phyloP scores from a whole-genome alignment of 306 rosid species.

The Rubus idaeus region DNA sequence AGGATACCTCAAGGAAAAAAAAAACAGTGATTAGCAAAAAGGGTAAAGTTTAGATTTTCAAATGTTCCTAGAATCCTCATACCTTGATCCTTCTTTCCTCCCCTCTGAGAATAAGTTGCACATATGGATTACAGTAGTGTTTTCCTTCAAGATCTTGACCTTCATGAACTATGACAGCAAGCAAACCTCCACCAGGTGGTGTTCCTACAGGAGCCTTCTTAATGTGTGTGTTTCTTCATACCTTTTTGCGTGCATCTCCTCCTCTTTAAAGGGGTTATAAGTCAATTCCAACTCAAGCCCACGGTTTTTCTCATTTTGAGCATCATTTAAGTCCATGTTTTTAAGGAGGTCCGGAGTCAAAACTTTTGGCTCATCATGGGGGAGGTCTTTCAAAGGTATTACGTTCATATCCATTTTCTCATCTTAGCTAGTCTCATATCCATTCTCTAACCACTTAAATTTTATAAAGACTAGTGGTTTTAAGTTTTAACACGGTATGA shows the following conservation, averaged over 20 bases:
- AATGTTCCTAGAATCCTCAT: constrained; percentile 2
- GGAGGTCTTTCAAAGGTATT: constrained; percentile 60
- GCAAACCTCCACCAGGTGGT: constrained; percentile 74
- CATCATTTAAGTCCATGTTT: constrained; percentile 64
- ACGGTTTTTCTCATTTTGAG: constrained; percentile 71
- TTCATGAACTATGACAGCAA: constrained; percentile 69
- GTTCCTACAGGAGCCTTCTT: constrained; percentile 67
- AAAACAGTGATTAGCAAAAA: neutral
- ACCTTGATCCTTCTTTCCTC: constrained; percentile 87
- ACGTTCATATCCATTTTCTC: constrained; percentile 84
- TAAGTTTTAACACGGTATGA: no score
- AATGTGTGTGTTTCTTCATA: constrained; percentile 37
- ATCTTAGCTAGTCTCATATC: constrained; percentile 8
- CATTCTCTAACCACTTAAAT: no score
- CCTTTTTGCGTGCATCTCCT: constrained; percentile 50
- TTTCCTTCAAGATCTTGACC: constrained; percentile 89
- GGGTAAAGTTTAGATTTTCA: neutral
- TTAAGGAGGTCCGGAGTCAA: constrained; percentile 69
- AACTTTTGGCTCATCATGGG: constrained; percentile 52
- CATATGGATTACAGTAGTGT: constrained; percentile 79
- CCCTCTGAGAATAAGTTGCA: constrained; percentile 62
- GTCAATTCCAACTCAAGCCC: constrained; percentile 69
- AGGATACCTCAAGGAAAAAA: neutral
- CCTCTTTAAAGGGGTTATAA: constrained; percentile 74
- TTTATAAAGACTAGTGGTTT: no score